phyloP scores from a whole-genome alignment of 192 early-diverging fungal genomes.

The Haplosporangium gracile region DNA sequence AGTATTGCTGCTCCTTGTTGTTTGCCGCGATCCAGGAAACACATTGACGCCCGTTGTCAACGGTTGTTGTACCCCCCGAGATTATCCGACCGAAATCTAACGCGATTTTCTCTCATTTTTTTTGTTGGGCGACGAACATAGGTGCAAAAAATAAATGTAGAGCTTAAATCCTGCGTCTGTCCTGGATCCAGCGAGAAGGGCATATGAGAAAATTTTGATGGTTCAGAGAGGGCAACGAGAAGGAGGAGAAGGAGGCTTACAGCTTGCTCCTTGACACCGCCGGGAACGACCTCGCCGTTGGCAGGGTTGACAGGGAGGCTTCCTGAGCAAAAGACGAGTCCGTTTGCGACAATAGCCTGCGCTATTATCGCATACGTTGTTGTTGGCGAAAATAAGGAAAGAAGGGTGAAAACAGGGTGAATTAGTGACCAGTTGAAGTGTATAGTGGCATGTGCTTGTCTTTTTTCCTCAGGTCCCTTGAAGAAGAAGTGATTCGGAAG shows the following conservation, averaged over 20 bases:
- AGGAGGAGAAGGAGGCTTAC: conserved; percentile 20
- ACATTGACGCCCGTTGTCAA: not conserved
- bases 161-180: not conserved
- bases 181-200: not conserved
- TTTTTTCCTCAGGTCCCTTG: not conserved
- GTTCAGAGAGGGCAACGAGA: not conserved
- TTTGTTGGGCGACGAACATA: not conserved
- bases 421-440: not conserved
- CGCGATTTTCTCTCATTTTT: not conserved
- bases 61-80: too few relatives aligned
- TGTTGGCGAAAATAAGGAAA: not conserved
- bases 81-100: not conserved
- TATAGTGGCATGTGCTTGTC: not conserved
- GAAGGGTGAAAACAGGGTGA: not conserved
- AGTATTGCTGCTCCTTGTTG: not conserved
- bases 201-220: not conserved
- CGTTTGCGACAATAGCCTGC: conserved; percentile 86
- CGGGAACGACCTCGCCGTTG: conserved; percentile 79
- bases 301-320: conserved; percentile 82
- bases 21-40: not conserved
- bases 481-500: not conserved
- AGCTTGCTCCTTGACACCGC: conserved; percentile 81
- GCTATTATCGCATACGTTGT: conserved; percentile 36
- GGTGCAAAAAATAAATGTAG: not conserved
- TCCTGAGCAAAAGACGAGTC: conserved; percentile 86